Evolutionary conservation across 305 asterid species (phyloP), one percentile per base, ranked within the genome.

Genomic region (Ruellia speciosa): DNA sequence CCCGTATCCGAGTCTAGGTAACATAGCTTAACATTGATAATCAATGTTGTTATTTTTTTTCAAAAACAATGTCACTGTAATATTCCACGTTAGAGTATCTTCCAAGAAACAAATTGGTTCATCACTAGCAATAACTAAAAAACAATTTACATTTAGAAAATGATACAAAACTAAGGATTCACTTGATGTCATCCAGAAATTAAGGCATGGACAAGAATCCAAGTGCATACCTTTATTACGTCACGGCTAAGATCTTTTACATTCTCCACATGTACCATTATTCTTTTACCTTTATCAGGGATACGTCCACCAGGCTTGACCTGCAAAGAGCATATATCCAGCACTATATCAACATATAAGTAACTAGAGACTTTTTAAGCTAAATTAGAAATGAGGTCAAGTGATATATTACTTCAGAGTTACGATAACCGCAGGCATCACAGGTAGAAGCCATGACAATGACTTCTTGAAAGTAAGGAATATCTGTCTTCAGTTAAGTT

Each of bases 381-480:
- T n/a, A 14, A 70, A 11, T 62, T 10, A 54, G 31, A 54, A 33
- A 54, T 15, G 18, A 49, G 3, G n/a, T 34, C 12, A 43, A 57
- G 5, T 45, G 49, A 49, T 12, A 64, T 79, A 37, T n/a, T 64
- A 87, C 99, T 95, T 93, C 99, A 14, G 97, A 84, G 72, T 74
- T 93, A 20, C 96, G 88, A 66, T 88, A 93, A 58, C 99, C 97
- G 70, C 99, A 93, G 40, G 79, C 66, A 59, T 88, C 97, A 69
- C 97, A 93, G 47, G 95, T 47, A 47, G 97, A 75, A 33, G 97
- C 92, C 99, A 93, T 93, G 46, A 93, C 95, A 53, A 93, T 81
- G 53, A 88, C 96, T 77, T 93, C 94, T 77, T 80, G 87, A 33
- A 93, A 93, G 78, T 93, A 88, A 37, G 96, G 97, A 63, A 93